Evolutionary conservation across 495 filamentous ascomycete species (phyloP).

Genomic region (Glonium stellatum): DNA sequence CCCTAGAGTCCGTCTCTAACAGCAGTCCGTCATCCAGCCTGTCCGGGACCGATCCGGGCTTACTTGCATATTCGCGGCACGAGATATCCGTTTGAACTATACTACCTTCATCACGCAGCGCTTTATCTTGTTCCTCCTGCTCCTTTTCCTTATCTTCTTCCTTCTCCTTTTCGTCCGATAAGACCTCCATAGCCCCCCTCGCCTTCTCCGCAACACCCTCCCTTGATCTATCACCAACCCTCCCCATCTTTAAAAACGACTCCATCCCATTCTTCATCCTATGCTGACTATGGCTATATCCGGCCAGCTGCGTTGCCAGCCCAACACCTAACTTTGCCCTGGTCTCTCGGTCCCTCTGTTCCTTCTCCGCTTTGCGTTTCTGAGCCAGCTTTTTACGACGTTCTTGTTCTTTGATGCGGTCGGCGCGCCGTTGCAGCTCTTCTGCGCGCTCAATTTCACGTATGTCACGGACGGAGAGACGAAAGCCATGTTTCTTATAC

Average conservation of each 20-base stretch:
- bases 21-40: constrained; percentile 21
- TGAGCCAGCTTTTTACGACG: constrained; percentile 10
- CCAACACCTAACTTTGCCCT: constrained; percentile 23
- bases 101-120: constrained; percentile 23
- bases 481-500: constrained; percentile 20
- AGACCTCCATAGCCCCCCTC: too few relatives aligned
- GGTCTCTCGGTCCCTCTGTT: constrained; percentile 19
- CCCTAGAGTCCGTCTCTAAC: constrained; percentile 8
- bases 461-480: constrained; percentile 7
- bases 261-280: constrained; percentile 28
- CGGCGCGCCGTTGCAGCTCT: constrained; percentile 21
- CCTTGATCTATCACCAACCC: too few relatives aligned
- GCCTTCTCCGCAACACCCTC: too few relatives aligned
- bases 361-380: constrained; percentile 18
- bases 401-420: constrained; percentile 22
- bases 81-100: constrained; percentile 1
- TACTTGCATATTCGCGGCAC: not conserved
- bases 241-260: constrained; percentile 15
- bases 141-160: too few relatives aligned
- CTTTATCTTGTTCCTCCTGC: constrained; percentile 17
- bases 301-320: constrained; percentile 28
- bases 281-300: constrained; percentile 26
- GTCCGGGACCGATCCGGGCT: not conserved
- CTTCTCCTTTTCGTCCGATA: too few relatives aligned
- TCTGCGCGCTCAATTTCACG: constrained; percentile 21